phyloP scores from a whole-genome alignment of 495 filamentous ascomycete species.

The Penicillium atrosanguineum region DNA sequence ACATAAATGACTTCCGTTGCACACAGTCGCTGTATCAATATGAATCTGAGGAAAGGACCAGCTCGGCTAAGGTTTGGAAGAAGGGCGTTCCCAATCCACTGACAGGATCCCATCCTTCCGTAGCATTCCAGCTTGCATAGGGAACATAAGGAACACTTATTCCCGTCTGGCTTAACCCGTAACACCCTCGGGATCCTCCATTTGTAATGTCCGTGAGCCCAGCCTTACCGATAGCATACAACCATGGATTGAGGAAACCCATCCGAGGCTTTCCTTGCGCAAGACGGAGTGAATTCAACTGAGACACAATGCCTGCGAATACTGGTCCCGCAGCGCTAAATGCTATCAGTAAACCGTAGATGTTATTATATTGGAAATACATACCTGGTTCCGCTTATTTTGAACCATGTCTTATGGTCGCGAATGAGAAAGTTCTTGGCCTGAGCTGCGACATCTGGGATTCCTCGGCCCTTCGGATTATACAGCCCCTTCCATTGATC shows the following conservation, averaged over 20 bases:
- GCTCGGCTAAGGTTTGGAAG: constrained; percentile 15
- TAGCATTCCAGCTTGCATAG: constrained; percentile 50
- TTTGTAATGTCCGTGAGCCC: constrained; percentile 58
- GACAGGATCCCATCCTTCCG: constrained; percentile 35
- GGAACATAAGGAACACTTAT: constrained; percentile 29
- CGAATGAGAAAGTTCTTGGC: constrained; percentile 36
- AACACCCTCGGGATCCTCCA: constrained; percentile 55
- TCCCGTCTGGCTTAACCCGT: constrained; percentile 18
- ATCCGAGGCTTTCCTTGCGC: constrained; percentile 43
- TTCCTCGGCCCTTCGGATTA: constrained; percentile 61
- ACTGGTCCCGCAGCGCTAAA: constrained; percentile 50
- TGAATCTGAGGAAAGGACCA: constrained; percentile 8
- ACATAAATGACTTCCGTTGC: too few relatives aligned
- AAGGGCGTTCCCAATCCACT: constrained; percentile 33
- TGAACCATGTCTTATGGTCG: constrained; percentile 34
- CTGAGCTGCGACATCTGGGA: constrained; percentile 69
- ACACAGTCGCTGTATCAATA: not conserved
- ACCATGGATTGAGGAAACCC: constrained; percentile 65
- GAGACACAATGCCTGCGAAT: constrained; percentile 52
- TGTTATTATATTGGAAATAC: constrained; percentile 1
- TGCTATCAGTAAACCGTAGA: not conserved
- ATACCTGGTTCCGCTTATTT: constrained; percentile 45
- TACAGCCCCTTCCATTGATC: constrained; percentile 46
- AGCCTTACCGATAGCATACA: constrained; percentile 47
- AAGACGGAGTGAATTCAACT: constrained; percentile 58